Evolutionary conservation across 768 basidiomycete genomes (phyloP), one percentile per base, ranked within the genome.

Genomic region (Pilatotrama ljubarskyi): DNA sequence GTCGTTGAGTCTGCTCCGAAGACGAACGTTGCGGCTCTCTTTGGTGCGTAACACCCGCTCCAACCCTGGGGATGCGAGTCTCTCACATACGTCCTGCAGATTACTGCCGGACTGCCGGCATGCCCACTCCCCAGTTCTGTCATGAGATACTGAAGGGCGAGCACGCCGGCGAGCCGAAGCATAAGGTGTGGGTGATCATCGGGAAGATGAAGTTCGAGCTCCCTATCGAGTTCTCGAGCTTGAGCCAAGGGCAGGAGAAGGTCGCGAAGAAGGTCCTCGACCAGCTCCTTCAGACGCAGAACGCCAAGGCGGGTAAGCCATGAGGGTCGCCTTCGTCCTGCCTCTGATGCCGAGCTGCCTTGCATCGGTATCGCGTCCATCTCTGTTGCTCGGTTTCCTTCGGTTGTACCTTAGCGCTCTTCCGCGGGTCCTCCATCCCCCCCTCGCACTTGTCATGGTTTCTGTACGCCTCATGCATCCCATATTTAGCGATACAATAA

Each of bases 121-220:
- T 61, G 35, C 63, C 70, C 3, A 63, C 48, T 10, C 80, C 80
- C 0, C 66, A 67, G 58, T 76, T 80, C 53, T 68, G 73, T 44
- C 64, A 76, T 48, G 68, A 72, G 62, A 54, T 57, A 26, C 62
- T 70, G 15, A 51, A 69, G 40, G 47, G 35, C 26, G 66, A 67
- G 50, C 36, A 42, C 36, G 67, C 66, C 15, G 72, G 68, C 44
- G 59, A 61, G 38, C 67, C 65, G 25, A 72, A 67, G 53, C 77
- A 74, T 53, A 77, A 74, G 35, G 79, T 79, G 5, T 82, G 81
- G 80, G 76, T 80, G n/a, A 71, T 78, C 57, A 74, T 81, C 41
- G 78, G 76, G 17, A 72, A 71, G 35, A 77, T 78, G 44, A 74
- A 76, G 22, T 74, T 78, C 46, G 79, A 81, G 64, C 71, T 81